Evolutionary conservation across 331 rosid species (phyloP).

Genomic region (Rhamnella rubrinervis): DNA sequence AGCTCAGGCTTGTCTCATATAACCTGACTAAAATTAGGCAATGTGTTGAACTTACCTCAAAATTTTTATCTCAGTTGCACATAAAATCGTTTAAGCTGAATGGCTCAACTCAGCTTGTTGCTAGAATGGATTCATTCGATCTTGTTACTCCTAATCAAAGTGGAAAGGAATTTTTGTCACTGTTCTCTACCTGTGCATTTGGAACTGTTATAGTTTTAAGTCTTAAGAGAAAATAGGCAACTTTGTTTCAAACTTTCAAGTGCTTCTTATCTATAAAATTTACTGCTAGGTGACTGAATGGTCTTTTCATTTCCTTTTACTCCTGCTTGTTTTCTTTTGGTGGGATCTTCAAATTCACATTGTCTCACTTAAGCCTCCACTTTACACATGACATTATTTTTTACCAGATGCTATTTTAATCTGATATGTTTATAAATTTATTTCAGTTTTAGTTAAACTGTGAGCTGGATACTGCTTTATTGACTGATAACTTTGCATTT

Average conservation of each 20-base stretch:
- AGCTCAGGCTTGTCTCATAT: no score
- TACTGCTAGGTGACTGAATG: background rate
- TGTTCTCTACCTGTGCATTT: no score
- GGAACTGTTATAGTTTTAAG: background rate
- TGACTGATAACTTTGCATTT: constrained; percentile 22
- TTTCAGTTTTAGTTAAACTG: constrained; percentile 25
- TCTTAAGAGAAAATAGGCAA: background rate
- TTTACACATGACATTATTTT: background rate
- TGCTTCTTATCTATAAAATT: constrained; percentile 9
- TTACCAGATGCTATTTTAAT: constrained; percentile 9
- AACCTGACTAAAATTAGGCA: no score
- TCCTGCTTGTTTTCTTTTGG: constrained; percentile 14
- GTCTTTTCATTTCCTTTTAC: constrained; percentile 14
- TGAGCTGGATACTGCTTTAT: constrained; percentile 10
- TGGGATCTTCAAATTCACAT: background rate
- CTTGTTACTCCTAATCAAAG: background rate
- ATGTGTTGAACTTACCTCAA: no score
- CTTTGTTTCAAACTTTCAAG: background rate
- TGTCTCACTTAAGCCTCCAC: background rate
- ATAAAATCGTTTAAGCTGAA: no score
- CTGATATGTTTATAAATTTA: constrained; percentile 14
- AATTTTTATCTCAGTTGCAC: no score
- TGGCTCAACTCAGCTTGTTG: no score
- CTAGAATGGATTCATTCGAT: no score
- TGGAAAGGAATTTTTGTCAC: background rate